These are phyloP conservation scores for Macadamia integrifolia DNA, from an alignment of 164 flowering plant genomes.

Conservation along the genomic window DNA sequence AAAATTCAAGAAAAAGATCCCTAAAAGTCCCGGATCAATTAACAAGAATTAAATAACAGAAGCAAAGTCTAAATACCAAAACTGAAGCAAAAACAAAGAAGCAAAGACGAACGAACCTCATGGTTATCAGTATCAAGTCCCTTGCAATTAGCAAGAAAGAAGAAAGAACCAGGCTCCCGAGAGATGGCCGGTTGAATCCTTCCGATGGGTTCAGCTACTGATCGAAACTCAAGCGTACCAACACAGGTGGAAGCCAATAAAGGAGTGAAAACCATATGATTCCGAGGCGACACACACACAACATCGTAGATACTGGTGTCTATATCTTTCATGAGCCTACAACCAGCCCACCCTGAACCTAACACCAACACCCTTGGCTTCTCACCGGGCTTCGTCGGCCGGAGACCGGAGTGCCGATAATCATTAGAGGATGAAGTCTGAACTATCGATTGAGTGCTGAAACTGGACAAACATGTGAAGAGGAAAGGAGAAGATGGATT, in stretches of 20 bases:
- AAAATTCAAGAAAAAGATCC: background rate
- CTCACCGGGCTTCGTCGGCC: slow-evolving; percentile 58
- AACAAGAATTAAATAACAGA: background rate
- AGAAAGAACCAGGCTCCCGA: slow-evolving; percentile 67
- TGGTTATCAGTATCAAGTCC: slow-evolving; percentile 57
- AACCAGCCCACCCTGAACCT: slow-evolving; percentile 95
- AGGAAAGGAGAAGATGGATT: slow-evolving; percentile 1
- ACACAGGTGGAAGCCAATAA: slow-evolving; percentile 95
- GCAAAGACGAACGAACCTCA: slow-evolving; percentile 15
- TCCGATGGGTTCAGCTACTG: slow-evolving; percentile 92
- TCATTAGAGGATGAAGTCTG: background rate
- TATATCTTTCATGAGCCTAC: slow-evolving; percentile 77
- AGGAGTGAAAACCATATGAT: slow-evolving; percentile 98
- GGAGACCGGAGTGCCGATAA: slow-evolving; percentile 35
- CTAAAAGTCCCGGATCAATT: background rate
- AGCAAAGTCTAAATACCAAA: no score
- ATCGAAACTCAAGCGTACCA: slow-evolving; percentile 93
- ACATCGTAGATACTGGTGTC: slow-evolving; percentile 75
- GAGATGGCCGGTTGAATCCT: slow-evolving; percentile 92
- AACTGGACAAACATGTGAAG: slow-evolving; percentile 20
- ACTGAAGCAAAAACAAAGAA: background rate
- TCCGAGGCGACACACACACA: slow-evolving; percentile 87
- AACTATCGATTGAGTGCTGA: slow-evolving; percentile 19
- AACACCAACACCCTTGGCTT: slow-evolving; percentile 92
- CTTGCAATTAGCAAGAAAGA: slow-evolving; percentile 70